Evolutionary conservation across 2,329 filamentous ascomycete species (phyloP), one percentile per base, ranked within the genome.

Genomic region (Microcyclosporella mali): DNA sequence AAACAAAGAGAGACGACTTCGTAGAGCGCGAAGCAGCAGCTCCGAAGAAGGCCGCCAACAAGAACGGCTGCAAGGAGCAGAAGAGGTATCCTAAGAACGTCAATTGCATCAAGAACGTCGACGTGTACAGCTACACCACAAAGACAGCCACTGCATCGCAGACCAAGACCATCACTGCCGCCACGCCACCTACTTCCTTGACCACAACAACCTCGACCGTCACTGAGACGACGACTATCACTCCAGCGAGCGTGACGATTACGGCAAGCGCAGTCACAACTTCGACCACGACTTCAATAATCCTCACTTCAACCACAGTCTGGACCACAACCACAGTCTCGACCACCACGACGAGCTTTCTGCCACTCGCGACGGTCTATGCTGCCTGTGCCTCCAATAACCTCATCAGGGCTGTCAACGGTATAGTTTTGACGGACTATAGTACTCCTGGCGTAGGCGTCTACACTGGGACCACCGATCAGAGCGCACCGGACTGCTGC

Each of bases 181-280:
- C 21, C 11, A 39, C 14, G 7, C 18, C 25, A n/a, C 7, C 37
- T 6, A 16, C 10, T 6, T 15, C 18, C 21, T 30, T 14, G 6
- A 17, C 16, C 7, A 39, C 25, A 29, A 6, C n/a, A 8, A 39
- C 37, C 6, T 6, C 11, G 9, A 39, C 14, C 7, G 11, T 16
- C 6, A 39, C 10, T 18, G 14, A 18, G 6, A 31, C 37, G 12
- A 39, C 28, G 9, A 39, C 37, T 11, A 31, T 39, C 18, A 29
- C 28, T 8, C 18, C 19, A 28, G 18, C 37, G 14, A 25, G n/a
- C 7, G 15, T 15, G 7, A 33, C 31, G 7, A 7, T 33, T 7
- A 82, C 67, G 0, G 34, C 11, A 19, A 44, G 16, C 64, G 61
- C 41, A 50, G 64, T n/a, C 31, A 65, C 36, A 61, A 66, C 50